Conservation (phyloP, 768 basidiomycete species). For the Suillus cothurnatus region DNA sequence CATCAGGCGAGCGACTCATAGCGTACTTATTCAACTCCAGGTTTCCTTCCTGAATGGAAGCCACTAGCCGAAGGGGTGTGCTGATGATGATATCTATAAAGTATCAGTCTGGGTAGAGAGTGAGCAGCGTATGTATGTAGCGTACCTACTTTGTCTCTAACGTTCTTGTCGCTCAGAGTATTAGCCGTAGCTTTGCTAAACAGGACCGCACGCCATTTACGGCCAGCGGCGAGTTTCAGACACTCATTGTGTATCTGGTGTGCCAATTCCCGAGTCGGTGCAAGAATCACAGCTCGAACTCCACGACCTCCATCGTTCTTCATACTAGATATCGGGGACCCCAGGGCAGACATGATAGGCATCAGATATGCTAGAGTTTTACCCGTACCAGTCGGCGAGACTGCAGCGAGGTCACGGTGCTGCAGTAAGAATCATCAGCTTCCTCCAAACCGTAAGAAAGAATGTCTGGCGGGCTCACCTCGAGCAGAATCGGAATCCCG, state of each 20-base stretch:
- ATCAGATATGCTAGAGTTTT: conserved; percentile 94
- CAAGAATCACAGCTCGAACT: conserved; percentile 78
- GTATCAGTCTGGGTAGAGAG: neutral
- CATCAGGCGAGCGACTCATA: conserved; percentile 3
- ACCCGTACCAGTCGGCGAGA: conserved; percentile 97
- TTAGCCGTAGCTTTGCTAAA: conserved; percentile 91
- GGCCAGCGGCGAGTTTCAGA: conserved; percentile 74
- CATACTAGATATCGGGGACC: conserved; percentile 52
- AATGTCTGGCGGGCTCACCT: conserved; percentile 47
- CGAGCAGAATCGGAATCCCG: conserved; percentile 77
- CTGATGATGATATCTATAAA: conserved; percentile 83
- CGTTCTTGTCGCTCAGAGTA: conserved; percentile 72
- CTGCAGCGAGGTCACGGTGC: conserved; percentile 87
- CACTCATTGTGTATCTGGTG: conserved; percentile 95
- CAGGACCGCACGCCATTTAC: conserved; percentile 80
- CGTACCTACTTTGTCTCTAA: conserved; percentile 76
- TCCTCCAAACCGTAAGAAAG: neutral
- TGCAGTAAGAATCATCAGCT: conserved; percentile 27
- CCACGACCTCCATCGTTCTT: conserved; percentile 53
- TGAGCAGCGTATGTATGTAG: conserved; percentile 17
- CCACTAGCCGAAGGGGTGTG: conserved; percentile 88
- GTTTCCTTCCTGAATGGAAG: conserved; percentile 68
- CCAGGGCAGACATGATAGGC: conserved; percentile 69
- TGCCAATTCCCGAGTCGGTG: conserved; percentile 94
- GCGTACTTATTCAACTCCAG: conserved; percentile 75